Conservation (phyloP, 2,329 filamentous ascomycete species). For the Phoma sp. region DNA sequence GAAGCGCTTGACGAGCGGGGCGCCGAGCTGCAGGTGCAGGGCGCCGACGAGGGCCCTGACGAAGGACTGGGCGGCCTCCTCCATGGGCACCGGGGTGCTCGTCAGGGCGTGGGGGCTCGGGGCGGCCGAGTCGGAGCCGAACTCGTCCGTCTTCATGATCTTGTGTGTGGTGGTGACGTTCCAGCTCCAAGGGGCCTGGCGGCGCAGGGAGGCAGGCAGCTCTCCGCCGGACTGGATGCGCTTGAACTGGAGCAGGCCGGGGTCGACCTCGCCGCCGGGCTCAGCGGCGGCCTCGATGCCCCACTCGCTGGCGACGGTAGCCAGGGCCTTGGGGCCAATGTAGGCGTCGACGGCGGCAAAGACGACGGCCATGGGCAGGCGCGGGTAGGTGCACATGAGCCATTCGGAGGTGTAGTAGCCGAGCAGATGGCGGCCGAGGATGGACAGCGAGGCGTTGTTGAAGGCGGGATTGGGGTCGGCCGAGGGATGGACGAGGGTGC, state of each 20-base stretch:
- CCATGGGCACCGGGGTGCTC: slow-evolving; percentile 47
- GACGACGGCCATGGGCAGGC: slow-evolving; percentile 85
- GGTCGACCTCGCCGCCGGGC: slow-evolving; percentile 89
- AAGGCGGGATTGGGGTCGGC: slow-evolving; percentile 80
- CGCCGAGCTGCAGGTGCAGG: slow-evolving; percentile 83
- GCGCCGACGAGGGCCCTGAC: slow-evolving; percentile 84
- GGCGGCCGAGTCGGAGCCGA: slow-evolving; percentile 68
- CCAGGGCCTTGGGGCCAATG: slow-evolving; percentile 75
- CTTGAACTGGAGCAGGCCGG: slow-evolving; percentile 84
- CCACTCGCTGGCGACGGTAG: slow-evolving; percentile 81
- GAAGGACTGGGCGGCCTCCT: slow-evolving; percentile 74
- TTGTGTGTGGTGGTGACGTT: slow-evolving; percentile 64
- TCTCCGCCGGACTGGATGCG: slow-evolving; percentile 46
- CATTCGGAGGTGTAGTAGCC: slow-evolving; percentile 89
- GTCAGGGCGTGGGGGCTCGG: slow-evolving; percentile 32
- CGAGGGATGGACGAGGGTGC: slow-evolving; percentile 83
- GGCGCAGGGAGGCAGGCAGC: slow-evolving; percentile 32
- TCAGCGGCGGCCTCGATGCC: slow-evolving; percentile 87
- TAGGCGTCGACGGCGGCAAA: slow-evolving; percentile 88
- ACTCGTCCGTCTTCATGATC: slow-evolving; percentile 82
- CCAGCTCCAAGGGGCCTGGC: slow-evolving; percentile 44
- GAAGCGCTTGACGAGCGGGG: slow-evolving; percentile 79
- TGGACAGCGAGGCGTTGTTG: slow-evolving; percentile 86
- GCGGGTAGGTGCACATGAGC: slow-evolving; percentile 86
- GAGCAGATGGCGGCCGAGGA: slow-evolving; percentile 81